Conservation (phyloP, 345 rosid species). For the Syzygium aromaticum region DNA sequence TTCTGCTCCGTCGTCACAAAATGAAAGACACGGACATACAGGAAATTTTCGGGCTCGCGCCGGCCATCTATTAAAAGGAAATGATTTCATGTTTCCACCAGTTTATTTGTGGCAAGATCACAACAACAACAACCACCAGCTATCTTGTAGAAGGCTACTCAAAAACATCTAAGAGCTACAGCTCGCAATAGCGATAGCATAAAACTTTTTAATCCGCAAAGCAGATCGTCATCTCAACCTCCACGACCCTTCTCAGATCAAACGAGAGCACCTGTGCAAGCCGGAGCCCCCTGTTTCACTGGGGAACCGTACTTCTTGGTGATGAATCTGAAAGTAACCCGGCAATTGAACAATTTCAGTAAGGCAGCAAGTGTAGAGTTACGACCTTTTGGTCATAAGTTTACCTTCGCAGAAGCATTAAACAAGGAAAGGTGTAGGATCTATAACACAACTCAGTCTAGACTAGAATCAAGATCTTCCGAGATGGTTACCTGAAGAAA, state of each 20-base stretch:
- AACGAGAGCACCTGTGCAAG: constrained; percentile 24
- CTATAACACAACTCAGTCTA: not conserved
- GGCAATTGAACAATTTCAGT: not conserved
- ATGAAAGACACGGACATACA: not conserved
- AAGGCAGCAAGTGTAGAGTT: not conserved
- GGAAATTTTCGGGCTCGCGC: not conserved
- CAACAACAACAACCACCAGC: not conserved
- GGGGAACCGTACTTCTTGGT: constrained; percentile 43
- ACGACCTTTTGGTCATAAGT: not conserved
- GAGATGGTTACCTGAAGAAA: constrained; percentile 38
- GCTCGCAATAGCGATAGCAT: not conserved
- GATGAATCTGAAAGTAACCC: constrained; percentile 24
- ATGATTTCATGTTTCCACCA: not conserved
- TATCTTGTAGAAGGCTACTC: not conserved
- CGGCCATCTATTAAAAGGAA: not conserved
- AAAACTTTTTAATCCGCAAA: not conserved
- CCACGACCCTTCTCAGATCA: constrained; percentile 2
- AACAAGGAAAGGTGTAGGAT: not conserved
- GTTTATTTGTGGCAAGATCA: not conserved
- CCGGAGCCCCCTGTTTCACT: constrained; percentile 21
- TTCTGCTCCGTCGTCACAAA: not conserved
- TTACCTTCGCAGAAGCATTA: not conserved
- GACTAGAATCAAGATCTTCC: not conserved
- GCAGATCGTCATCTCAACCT: not conserved
- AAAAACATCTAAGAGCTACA: not conserved